Base-by-base conservation (phyloP, 78 protist genomes). In the Dictyostelium discoideum region DNA sequence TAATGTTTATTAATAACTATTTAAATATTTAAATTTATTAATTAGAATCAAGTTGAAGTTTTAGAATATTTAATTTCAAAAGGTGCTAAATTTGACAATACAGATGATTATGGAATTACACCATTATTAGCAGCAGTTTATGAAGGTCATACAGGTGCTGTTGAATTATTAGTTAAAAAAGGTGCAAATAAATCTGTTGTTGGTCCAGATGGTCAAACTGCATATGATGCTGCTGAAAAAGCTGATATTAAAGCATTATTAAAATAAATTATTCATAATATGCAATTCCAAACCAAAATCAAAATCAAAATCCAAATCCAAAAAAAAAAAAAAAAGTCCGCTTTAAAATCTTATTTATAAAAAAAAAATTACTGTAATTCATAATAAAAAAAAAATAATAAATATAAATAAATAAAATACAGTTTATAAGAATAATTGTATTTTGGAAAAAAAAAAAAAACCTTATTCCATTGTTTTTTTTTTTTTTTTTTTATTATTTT, bases 81-180 rank as follows among this genome's bases (percentile, higher is more conserved):
- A 84, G 85, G 86, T 37, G 92, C 90, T 7, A 84, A 86, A 16
- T 22, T 92, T 29, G 83, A 86, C 60, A n/a, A 14, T 26, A 10
- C 1, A 18, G 96, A 92, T 50, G 63, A 67, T 20, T 92, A 86
- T 92, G 96, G 96, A 18, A 92, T 92, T 37, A 92, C 96, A 29
- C 96, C 96, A 81, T 37, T 92, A 9, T 80, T 92, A 32, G 89
- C 90, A 46, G 88, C 96, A 9, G 89, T 84, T n/a, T 92, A 92
- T 50, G 96, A 85, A 80, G 48, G 60, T 44, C 96, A 92, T 48
- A 84, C 1, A 29, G 82, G n/a, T 24, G 57, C 54, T 32, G 85
- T 84, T 32, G 93, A 40, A 16, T 50, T 92, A 13, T 82, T 92
- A 32, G 50, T 92, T 6, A 86, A 85, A 73, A 20, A 26, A 42